Base-by-base conservation (phyloP, 1,139 yeast species). In the Nadsonia commutata region DNA sequence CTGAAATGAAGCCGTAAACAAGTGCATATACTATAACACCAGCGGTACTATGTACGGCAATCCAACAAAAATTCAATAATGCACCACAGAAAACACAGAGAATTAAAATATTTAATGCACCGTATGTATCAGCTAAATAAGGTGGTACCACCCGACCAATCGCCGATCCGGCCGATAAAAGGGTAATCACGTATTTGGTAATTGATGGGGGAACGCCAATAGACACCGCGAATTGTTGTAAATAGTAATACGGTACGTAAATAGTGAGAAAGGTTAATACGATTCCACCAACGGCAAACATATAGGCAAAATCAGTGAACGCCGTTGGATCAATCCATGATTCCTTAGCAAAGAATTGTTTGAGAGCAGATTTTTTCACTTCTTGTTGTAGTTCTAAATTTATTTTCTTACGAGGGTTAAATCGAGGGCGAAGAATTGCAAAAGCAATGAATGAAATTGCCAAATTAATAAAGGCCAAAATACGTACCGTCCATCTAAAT, bases 101-200 rank as follows among this genome's bases (percentile, higher is more conserved):
- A 6, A 65, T 51, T 3, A 70, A 49, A 8, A 67, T 55, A 41
- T 74, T 72, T 33, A 70, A 50, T 9, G 37, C 23, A 0, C 80
- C 80, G 38, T 60, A 46, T 21, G 52, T 56, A 53, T 74, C 78
- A 2, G 73, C 71, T 13, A 68, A 6, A 37, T 60, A 53, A 1
- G 76, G 76, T 2, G 76, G 71, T 0, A 68, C 17, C 0, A 75
- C 60, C 37, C 79, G 58, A 2, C 78, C 78, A 16, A 70, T 46
- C 38, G 65, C 62, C 7, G 70, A 60, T 54, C 64, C 63, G 3
- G 71, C 74, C 40, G 72, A 65, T 18, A 71, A 64, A 20, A 72
- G 62, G 1, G 77, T 63, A 9, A 72, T 67, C 43, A 47, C 37
- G 48, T 50, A 52, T 37, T 44, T 38, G 23, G 38, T 37, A 17